phyloP scores from a whole-genome alignment of 306 rosid species.

The Adenanthera pavonina region DNA sequence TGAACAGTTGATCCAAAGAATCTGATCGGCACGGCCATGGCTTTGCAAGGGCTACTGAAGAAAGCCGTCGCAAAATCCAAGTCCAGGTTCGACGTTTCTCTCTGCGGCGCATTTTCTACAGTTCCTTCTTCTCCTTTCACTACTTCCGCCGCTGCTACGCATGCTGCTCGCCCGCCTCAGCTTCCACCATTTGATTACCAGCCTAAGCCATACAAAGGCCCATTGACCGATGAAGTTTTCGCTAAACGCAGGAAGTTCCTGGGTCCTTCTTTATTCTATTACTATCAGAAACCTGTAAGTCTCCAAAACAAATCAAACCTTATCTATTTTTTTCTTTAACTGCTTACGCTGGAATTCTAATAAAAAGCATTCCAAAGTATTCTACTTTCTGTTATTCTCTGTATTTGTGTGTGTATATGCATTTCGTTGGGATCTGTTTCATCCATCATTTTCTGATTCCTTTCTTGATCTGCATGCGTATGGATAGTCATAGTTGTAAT shows the following conservation, averaged over 20 bases:
- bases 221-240: slow-evolving; percentile 67
- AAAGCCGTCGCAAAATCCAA: slow-evolving; percentile 45
- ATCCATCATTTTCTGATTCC: not conserved
- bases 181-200: slow-evolving; percentile 75
- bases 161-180: slow-evolving; percentile 40
- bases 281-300: slow-evolving; percentile 83
- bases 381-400: not conserved
- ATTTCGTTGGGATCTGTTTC: not conserved
- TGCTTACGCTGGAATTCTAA: not conserved
- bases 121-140: slow-evolving; percentile 41
- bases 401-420: not conserved
- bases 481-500: not conserved
- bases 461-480: not conserved
- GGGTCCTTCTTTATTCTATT: slow-evolving; percentile 88
- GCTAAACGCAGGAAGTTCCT: slow-evolving; percentile 78
- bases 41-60: slow-evolving; percentile 57
- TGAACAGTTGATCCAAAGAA: not conserved
- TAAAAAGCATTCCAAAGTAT: not conserved
- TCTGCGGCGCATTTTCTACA: slow-evolving; percentile 29
- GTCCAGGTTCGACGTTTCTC: slow-evolving; percentile 2
- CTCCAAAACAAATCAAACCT: slow-evolving; percentile 2
- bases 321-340: not conserved
- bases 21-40: slow-evolving; percentile 49
- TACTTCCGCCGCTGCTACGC: slow-evolving; percentile 36
- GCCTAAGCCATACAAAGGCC: slow-evolving; percentile 72